Evolutionary conservation across 1,139 yeast species (phyloP).

Genomic region (Saccharomyces pastorianus): DNA sequence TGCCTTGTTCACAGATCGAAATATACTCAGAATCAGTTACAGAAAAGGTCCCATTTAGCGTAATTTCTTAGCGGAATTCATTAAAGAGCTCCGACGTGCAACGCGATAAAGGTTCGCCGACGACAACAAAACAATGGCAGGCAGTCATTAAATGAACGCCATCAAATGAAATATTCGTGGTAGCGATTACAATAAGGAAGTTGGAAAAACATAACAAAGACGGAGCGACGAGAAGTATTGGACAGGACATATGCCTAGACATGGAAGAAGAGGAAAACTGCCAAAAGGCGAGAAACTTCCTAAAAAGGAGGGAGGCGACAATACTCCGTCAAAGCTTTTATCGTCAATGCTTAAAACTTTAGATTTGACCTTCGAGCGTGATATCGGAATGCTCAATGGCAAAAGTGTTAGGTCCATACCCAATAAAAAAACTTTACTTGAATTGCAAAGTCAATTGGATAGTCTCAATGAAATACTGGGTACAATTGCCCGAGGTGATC

Average conservation of each 20-base stretch:
- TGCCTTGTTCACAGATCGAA: not conserved
- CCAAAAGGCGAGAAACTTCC: constrained; percentile 2
- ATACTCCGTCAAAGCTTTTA: constrained; percentile 32
- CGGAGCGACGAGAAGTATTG: not conserved
- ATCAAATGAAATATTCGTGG: not conserved
- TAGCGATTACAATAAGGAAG: not conserved
- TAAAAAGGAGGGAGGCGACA: not conserved
- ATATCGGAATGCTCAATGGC: constrained; percentile 55
- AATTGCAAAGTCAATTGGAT: constrained; percentile 41
- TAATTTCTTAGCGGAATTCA: not conserved
- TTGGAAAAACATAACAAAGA: not conserved
- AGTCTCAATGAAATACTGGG: constrained; percentile 45
- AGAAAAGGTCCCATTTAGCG: not conserved
- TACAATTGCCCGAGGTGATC: constrained; percentile 41
- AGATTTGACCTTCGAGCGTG: constrained; percentile 48
- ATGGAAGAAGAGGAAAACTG: constrained; percentile 16
- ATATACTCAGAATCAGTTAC: not conserved
- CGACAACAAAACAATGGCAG: not conserved
- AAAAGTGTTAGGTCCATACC: constrained; percentile 45
- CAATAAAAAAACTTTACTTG: constrained; percentile 37
- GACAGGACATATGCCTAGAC: constrained; percentile 15
- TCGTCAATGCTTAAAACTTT: constrained; percentile 48
- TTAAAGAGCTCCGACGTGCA: not conserved
- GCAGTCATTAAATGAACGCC: not conserved
- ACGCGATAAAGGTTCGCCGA: not conserved